Percentiles rank a stretch among this genome's conserved stretches.
phyloP scores from a whole-genome alignment of 768 basidiomycete species.

The Chiua virens region DNA sequence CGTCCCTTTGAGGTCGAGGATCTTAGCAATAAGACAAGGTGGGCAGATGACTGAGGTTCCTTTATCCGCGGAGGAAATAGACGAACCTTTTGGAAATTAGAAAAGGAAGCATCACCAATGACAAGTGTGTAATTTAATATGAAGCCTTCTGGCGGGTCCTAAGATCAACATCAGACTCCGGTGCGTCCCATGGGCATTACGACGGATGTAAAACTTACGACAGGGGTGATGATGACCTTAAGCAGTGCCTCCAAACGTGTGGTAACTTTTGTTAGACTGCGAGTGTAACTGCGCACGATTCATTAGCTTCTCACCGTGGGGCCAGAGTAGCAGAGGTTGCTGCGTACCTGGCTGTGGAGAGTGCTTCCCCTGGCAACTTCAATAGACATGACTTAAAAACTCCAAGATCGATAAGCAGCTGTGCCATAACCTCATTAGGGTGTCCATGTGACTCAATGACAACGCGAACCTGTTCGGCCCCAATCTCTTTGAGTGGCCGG shows the following conservation, averaged over 20 bases:
- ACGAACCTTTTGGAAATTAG: conserved; percentile 96
- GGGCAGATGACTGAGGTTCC: conserved; percentile 9
- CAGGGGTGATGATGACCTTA: conserved; percentile 93
- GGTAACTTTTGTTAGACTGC: conserved; percentile 78
- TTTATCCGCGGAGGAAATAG: not conserved
- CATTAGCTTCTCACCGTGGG: conserved; percentile 13
- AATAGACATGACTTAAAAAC: conserved; percentile 78
- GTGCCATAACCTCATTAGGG: conserved; percentile 9
- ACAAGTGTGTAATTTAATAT: conserved; percentile 94
- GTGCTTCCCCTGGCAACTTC: conserved; percentile 76
- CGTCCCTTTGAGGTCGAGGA: conserved; percentile 93
- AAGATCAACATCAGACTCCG: not conserved
- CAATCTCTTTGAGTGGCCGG: conserved; percentile 86
- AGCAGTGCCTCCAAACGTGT: conserved; percentile 86
- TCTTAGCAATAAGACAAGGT: conserved; percentile 44
- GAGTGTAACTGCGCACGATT: conserved; percentile 62
- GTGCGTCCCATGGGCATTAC: not conserved
- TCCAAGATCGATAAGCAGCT: conserved; percentile 91
- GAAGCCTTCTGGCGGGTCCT: conserved; percentile 94
- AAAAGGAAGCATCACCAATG: conserved; percentile 92
- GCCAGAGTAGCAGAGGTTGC: not conserved
- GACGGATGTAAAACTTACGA: conserved; percentile 47
- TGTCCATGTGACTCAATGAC: not conserved
- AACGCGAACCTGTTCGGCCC: conserved; percentile 82
- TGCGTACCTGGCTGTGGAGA: conserved; percentile 54